Base-by-base conservation (phyloP, 2,329 filamentous ascomycete species). In the Aspergillus unguis region DNA sequence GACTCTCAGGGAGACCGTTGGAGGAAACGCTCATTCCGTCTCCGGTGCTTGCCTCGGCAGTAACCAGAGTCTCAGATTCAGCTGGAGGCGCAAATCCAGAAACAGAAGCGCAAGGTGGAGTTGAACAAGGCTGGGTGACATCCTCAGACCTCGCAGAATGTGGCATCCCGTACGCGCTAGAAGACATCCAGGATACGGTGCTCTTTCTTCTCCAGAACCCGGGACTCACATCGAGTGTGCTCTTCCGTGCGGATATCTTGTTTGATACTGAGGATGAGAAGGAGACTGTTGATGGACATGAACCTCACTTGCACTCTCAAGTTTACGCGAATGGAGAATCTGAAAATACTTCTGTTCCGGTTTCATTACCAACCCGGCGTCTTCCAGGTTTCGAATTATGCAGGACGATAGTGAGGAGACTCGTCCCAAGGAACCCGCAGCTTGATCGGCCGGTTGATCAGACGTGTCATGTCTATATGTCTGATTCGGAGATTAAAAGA, bases 381-480 rank as follows among this genome's bases (percentile, higher is more conserved):
- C 55, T 73, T 28, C 23, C 61, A 5, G 66, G 63, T 5, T 73
- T 73, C 43, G 47, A 58, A 5, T 74, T 84, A 31, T 76, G 80
- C 26, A 84, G 86, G 58, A 84, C 84, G 1, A 77, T 96, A 23
- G 81, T 96, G 6, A 81, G 92, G 54, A 86, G 80, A 55, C 75
- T 96, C 62, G 85, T 96, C 43, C 92, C 92, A 3, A 80, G 92
- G 46, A 96, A 96, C 69, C 83, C 85, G 2, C 79, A 85, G 50
- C 75, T 92, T 27, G 92, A 97, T 69, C 75, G 77, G 23, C 79
- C 86, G 1, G 71, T 96, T 57, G 80, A 90, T 52, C 92, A 97
- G 71, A 95, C 90, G 2, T 95, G 90, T 68, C 80, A 89, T 50
- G 81, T 92, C 57, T 89, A 90, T 45, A 17, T 17, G 17, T 17